A percentile compares a stretch with the other conserved stretches of the same genome.
These are phyloP conservation scores for Eucalyptus marginata DNA, from an alignment of 345 rosid genomes.

Conservation along the genomic window DNA sequence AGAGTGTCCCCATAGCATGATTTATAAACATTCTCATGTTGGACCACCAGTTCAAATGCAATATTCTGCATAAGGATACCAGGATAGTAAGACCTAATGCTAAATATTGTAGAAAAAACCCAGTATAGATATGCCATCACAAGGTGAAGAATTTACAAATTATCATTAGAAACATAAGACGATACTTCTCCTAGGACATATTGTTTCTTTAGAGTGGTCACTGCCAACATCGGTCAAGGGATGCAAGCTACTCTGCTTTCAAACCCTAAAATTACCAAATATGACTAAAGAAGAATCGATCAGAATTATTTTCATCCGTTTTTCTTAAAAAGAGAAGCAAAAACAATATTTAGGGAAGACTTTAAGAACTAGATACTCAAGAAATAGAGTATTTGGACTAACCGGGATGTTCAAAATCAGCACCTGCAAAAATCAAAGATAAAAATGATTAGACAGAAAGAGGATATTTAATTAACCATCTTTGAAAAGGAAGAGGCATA, in stretches of 20 bases:
- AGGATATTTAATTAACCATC: background rate
- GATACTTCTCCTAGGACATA: background rate
- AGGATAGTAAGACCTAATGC: background rate
- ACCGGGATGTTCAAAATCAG: conserved; percentile 66
- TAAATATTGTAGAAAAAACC: background rate
- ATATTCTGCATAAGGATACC: conserved; percentile 37
- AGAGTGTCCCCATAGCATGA: conserved; percentile 33
- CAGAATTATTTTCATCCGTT: background rate
- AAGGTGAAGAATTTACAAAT: background rate
- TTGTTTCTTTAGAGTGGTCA: background rate
- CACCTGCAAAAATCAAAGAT: conserved; percentile 50
- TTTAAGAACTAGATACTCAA: background rate
- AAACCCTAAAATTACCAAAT: background rate
- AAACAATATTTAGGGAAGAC: background rate
- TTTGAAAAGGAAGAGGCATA: background rate
- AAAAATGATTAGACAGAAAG: background rate
- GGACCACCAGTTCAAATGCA: conserved; percentile 52
- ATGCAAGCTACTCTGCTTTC: background rate
- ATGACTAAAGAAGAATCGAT: background rate
- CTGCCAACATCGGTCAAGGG: background rate
- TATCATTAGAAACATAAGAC: background rate
- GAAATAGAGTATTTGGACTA: conserved; percentile 21
- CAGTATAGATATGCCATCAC: background rate
- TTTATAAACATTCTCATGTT: conserved; percentile 26
- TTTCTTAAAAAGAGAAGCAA: background rate